Percentiles rank a stretch among this genome's conserved stretches.
Conservation (phyloP, 2,329 filamentous ascomycete genomes). For the Fusarium tjaetaba region DNA sequence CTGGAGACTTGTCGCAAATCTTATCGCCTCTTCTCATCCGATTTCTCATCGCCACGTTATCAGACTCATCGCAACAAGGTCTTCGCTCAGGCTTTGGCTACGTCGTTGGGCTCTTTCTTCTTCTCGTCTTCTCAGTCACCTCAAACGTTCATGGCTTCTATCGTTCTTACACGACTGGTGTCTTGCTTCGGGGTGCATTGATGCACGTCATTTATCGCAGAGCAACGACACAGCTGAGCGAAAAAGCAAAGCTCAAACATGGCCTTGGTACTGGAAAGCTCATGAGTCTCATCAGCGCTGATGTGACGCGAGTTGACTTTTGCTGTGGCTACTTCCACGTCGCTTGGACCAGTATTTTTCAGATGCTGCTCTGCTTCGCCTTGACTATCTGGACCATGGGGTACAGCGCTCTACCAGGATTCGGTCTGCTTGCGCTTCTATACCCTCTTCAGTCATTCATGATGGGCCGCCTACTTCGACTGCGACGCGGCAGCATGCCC, state of each 20-base stretch:
- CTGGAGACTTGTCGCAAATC: constrained; percentile 38
- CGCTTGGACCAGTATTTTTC: constrained; percentile 46
- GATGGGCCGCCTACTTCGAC: constrained; percentile 14
- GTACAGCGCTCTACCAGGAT: constrained; percentile 17
- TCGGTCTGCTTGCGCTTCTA: constrained; percentile 7
- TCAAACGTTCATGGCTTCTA: constrained; percentile 27
- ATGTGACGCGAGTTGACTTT: constrained; percentile 47
- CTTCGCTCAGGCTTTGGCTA: constrained; percentile 24
- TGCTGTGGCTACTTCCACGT: constrained; percentile 48
- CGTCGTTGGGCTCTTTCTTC: not conserved
- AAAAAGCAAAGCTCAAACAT: constrained; percentile 29
- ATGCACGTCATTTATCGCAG: constrained; percentile 29
- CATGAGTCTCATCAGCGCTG: constrained; percentile 47
- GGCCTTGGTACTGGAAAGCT: constrained; percentile 42
- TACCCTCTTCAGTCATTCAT: constrained; percentile 28
- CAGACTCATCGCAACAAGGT: constrained; percentile 11
- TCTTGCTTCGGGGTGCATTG: constrained; percentile 12
- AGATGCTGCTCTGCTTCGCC: constrained; percentile 46
- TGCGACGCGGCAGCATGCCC: constrained; percentile 17
- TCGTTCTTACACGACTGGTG: constrained; percentile 9
- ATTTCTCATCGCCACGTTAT: constrained; percentile 20
- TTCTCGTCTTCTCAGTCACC: constrained; percentile 25
- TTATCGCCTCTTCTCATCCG: constrained; percentile 22
- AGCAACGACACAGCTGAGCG: constrained; percentile 19
- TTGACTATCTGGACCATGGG: constrained; percentile 14